Conservation (phyloP, 2,329 filamentous ascomycete species). For the Venturia effusa region DNA sequence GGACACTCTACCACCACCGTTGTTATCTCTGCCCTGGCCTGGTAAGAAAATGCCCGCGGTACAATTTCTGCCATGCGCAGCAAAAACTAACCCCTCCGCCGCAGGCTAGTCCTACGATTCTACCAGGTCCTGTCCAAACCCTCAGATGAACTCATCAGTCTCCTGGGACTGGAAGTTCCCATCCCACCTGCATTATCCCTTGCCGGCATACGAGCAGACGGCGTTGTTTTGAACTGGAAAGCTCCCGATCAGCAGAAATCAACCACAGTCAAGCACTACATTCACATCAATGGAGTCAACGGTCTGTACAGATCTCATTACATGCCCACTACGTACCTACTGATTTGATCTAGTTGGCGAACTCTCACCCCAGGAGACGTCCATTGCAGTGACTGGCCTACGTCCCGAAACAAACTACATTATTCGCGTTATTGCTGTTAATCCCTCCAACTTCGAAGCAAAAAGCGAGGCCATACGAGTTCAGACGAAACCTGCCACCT, state of each 20-base stretch:
- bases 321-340: slow-evolving; percentile 1
- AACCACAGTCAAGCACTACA: slow-evolving; percentile 74
- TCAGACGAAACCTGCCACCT: slow-evolving; percentile 47
- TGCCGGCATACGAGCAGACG: slow-evolving; percentile 76
- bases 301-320: slow-evolving; percentile 41
- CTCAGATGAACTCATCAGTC: slow-evolving; percentile 78
- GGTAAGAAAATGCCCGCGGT: slow-evolving; percentile 24
- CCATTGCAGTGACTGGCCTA: slow-evolving; percentile 83
- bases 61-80: neutral
- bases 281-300: slow-evolving; percentile 88
- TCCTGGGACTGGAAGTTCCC: slow-evolving; percentile 89
- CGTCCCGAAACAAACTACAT: slow-evolving; percentile 86
- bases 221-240: slow-evolving; percentile 86
- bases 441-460: slow-evolving; percentile 83
- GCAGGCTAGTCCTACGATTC: slow-evolving; percentile 72
- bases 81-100: neutral
- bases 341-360: slow-evolving; percentile 64
- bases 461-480: slow-evolving; percentile 78
- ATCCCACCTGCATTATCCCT: slow-evolving; percentile 81
- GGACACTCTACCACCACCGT: slow-evolving; percentile 15
- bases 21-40: slow-evolving; percentile 39
- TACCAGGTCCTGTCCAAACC: slow-evolving; percentile 85
- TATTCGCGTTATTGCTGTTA: slow-evolving; percentile 83
- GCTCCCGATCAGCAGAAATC: slow-evolving; percentile 50
- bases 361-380: slow-evolving; percentile 67